phyloP scores from a whole-genome alignment of 2,329 filamentous ascomycete genomes.

The Rosellinia necatrix region DNA sequence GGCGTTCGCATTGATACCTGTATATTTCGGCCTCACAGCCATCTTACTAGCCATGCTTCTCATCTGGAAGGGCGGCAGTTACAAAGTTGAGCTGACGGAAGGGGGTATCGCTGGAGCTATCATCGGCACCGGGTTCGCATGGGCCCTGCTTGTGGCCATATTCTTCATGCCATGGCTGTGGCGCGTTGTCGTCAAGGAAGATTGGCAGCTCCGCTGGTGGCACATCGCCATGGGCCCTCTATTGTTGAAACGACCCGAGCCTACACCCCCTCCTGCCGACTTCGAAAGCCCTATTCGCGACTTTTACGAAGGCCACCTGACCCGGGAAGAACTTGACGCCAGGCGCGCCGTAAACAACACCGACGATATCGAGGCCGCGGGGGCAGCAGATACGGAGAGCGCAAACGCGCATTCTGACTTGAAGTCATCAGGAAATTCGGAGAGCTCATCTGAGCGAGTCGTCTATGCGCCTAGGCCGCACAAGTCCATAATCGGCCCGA shows the following conservation, averaged over 20 bases:
- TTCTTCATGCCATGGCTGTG: constrained; percentile 66
- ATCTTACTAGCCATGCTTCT: constrained; percentile 64
- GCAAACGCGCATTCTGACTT: constrained; percentile 23
- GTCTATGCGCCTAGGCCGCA: background rate
- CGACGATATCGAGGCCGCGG: constrained; percentile 35
- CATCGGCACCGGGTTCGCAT: constrained; percentile 56
- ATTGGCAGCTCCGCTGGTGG: constrained; percentile 63
- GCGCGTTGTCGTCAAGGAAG: constrained; percentile 61
- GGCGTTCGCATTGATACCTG: constrained; percentile 57
- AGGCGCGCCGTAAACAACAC: constrained; percentile 38
- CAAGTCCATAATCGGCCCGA: constrained; percentile 32
- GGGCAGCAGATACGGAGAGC: constrained; percentile 18
- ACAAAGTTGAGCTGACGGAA: constrained; percentile 53
- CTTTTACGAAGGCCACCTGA: constrained; percentile 62
- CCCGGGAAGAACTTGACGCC: constrained; percentile 56
- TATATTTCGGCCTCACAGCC: constrained; percentile 62
- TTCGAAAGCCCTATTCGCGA: constrained; percentile 51
- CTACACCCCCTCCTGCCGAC: constrained; percentile 49
- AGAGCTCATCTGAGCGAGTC: background rate
- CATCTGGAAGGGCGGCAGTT: constrained; percentile 57
- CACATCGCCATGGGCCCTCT: constrained; percentile 59
- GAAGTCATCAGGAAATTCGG: constrained; percentile 13
- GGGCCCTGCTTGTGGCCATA: constrained; percentile 52
- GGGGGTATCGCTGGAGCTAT: constrained; percentile 57
- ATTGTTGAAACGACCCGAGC: constrained; percentile 50